Conservation (phyloP, 2,329 filamentous ascomycete species). For the Cercospora berteroae region DNA sequence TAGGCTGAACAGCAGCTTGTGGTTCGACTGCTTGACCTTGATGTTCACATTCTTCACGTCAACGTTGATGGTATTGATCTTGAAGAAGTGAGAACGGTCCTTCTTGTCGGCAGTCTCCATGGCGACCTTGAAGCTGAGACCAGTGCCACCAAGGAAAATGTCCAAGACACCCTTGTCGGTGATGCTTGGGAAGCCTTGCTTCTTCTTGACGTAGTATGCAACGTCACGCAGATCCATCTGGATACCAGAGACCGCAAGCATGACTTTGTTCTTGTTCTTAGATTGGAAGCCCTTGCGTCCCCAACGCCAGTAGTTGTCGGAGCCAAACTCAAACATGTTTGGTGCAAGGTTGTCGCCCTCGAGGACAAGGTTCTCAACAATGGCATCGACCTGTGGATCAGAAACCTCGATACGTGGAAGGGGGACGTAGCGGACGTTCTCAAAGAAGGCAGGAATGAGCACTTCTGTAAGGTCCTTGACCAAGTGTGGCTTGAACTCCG, state of each 20-base stretch:
- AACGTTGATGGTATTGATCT: conserved; percentile 69
- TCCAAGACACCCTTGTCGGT: conserved; percentile 87
- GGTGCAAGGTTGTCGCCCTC: conserved; percentile 97
- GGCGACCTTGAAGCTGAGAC: conserved; percentile 88
- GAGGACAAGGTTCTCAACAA: conserved; percentile 91
- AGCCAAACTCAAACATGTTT: conserved; percentile 82
- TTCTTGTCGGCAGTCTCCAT: conserved; percentile 74
- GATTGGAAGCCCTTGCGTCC: conserved; percentile 83
- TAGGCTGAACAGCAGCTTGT: conserved; percentile 83
- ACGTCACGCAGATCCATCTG: conserved; percentile 89
- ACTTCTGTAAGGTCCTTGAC: conserved; percentile 84
- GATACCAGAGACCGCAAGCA: conserved; percentile 81
- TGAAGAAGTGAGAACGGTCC: conserved; percentile 84
- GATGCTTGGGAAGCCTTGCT: conserved; percentile 85
- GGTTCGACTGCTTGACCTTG: conserved; percentile 90
- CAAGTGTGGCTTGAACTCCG: conserved; percentile 87
- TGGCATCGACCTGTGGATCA: conserved; percentile 77
- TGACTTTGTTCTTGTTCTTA: conserved; percentile 79
- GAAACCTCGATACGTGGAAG: conserved; percentile 92
- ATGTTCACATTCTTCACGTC: conserved; percentile 51
- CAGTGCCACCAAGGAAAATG: conserved; percentile 80
- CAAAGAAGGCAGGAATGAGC: conserved; percentile 78
- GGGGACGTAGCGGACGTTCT: conserved; percentile 84
- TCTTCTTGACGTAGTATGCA: conserved; percentile 91
- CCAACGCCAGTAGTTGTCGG: conserved; percentile 93